A percentile compares a stretch with the other conserved stretches of the same genome.
phyloP scores from a whole-genome alignment of 495 filamentous ascomycete species.

The Penicillium pulvis region DNA sequence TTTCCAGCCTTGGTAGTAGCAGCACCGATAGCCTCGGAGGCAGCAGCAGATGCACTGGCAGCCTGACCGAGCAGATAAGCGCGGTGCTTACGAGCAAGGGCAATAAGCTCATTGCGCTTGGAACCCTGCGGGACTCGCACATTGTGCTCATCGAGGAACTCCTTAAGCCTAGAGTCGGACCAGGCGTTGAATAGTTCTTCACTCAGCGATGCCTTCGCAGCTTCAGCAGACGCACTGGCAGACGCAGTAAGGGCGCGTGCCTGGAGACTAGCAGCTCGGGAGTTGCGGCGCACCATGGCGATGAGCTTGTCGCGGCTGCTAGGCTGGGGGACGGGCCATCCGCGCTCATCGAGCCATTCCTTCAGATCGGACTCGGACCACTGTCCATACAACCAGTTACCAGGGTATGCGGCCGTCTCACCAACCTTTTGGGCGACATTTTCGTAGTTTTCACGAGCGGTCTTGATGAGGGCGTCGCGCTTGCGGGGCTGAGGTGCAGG shows the following conservation, averaged over 20 bases:
- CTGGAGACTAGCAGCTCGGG: constrained; percentile 72
- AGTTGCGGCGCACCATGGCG: constrained; percentile 86
- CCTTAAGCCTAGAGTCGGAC: constrained; percentile 80
- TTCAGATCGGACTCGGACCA: constrained; percentile 81
- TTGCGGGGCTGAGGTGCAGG: constrained; percentile 79
- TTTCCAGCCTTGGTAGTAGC: constrained; percentile 83
- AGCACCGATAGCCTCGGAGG: constrained; percentile 68
- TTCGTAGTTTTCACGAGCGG: constrained; percentile 81
- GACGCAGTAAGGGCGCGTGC: constrained; percentile 60
- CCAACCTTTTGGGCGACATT: constrained; percentile 78
- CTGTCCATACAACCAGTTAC: constrained; percentile 90
- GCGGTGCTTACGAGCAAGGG: constrained; percentile 89
- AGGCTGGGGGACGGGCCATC: constrained; percentile 85
- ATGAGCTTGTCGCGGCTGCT: constrained; percentile 85
- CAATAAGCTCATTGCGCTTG: constrained; percentile 83
- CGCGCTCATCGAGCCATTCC: constrained; percentile 87
- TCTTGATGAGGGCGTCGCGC: constrained; percentile 77
- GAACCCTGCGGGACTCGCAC: constrained; percentile 87
- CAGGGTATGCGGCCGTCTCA: constrained; percentile 81
- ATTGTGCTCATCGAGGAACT: constrained; percentile 74
- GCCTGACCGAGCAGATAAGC: constrained; percentile 67
- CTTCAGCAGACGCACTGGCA: constrained; percentile 64
- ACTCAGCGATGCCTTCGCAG: constrained; percentile 69
- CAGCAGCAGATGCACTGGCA: constrained; percentile 50
- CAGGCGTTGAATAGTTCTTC: constrained; percentile 87